These are phyloP conservation scores for Trichoderma sp. DNA, from an alignment of 2,329 filamentous ascomycete genomes.

Conservation along the genomic window DNA sequence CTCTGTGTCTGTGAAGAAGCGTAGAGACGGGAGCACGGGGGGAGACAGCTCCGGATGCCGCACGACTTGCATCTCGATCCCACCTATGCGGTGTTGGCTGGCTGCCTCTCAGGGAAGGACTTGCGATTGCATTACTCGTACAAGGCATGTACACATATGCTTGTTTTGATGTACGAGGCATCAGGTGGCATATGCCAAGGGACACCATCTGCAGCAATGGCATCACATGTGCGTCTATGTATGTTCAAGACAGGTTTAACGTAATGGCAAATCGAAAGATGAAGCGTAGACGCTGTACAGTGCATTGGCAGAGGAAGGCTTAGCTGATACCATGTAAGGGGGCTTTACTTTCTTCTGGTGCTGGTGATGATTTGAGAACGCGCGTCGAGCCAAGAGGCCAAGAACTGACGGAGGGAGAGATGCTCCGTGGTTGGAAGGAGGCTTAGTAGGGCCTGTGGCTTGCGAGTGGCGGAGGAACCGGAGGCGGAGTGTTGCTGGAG, in stretches of 20 bases:
- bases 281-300: neutral
- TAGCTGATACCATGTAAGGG: too few species aligned
- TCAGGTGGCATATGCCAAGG: constrained; percentile 11
- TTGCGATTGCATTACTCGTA: neutral
- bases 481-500: too few species aligned
- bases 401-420: neutral
- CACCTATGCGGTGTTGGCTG: neutral
- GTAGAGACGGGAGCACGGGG: neutral
- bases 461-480: too few species aligned
- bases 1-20: neutral
- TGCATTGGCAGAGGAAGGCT: neutral
- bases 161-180: neutral
- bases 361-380: neutral
- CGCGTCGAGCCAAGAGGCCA: constrained; percentile 18
- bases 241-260: neutral
- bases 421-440: neutral
- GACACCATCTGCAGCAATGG: constrained; percentile 12
- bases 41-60: neutral
- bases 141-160: too few species aligned
- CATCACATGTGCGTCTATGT: constrained; percentile 11
- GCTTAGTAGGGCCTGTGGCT: too few species aligned
- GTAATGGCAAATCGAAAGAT: neutral
- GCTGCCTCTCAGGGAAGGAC: neutral
- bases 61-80: neutral
- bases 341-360: neutral